A percentile compares a stretch with the other conserved stretches of the same genome.
Evolutionary conservation across 179 eudicot genomes (phyloP).

Genomic region (Heliamphora pulchella): DNA sequence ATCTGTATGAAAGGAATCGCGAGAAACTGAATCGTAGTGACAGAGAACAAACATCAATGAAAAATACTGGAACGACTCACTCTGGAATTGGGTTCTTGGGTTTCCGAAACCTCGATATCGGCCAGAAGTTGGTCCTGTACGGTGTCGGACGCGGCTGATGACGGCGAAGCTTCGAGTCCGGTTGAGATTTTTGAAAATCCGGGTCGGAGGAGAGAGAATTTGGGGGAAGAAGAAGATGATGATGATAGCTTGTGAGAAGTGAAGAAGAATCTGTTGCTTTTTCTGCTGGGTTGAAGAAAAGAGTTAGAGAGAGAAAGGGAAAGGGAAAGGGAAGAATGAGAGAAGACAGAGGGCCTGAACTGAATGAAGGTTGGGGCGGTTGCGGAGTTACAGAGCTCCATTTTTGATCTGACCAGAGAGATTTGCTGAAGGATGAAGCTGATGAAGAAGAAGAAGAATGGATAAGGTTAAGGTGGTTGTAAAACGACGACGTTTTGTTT

Average conservation of each 20-base stretch:
- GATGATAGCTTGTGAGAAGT: slow-evolving; percentile 14
- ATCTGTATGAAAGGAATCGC: too few relatives aligned
- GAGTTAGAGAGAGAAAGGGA: slow-evolving; percentile 10
- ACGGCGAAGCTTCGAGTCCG: slow-evolving; percentile 26
- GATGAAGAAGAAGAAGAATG: background rate
- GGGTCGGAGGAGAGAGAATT: slow-evolving; percentile 27
- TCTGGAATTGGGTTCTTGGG: slow-evolving; percentile 67
- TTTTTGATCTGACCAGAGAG: background rate
- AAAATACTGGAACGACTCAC: slow-evolving; percentile 28
- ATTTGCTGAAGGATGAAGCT: background rate
- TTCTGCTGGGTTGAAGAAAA: slow-evolving; percentile 9
- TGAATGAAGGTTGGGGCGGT: slow-evolving; percentile 16
- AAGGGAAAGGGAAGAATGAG: slow-evolving; percentile 9
- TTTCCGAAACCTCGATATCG: slow-evolving; percentile 49
- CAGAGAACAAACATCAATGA: background rate
- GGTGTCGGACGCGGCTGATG: slow-evolving; percentile 26
- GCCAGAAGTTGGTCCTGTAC: slow-evolving; percentile 69
- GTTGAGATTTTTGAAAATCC: slow-evolving; percentile 18
- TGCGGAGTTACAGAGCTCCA: slow-evolving; percentile 27
- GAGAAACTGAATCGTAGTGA: too few relatives aligned
- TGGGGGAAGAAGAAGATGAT: slow-evolving; percentile 51
- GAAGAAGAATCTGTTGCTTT: background rate
- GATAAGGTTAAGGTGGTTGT: background rate
- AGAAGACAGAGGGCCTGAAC: slow-evolving; percentile 18
- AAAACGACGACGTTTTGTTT: background rate